Conservation (phyloP, 140 eudicot species). For the Oenanthe javanica region DNA sequence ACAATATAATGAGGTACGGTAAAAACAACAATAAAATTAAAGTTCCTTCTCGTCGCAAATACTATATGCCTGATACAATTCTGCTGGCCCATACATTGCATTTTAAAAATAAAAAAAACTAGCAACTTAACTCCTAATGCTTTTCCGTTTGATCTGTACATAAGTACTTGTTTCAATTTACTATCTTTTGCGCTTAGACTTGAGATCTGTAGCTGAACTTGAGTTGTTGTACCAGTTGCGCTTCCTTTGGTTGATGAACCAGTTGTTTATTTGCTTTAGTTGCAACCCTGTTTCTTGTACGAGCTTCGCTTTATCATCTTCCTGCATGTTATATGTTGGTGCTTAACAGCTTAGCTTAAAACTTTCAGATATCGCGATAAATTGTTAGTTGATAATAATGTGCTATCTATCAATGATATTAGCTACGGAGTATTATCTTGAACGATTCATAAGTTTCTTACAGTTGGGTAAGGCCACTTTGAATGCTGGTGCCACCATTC, state of each 20-base stretch:
- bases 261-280: slow-evolving; percentile 84
- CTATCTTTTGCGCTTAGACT: slow-evolving; percentile 83
- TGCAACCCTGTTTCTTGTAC: slow-evolving; percentile 89
- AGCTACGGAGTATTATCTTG: background rate
- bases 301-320: slow-evolving; percentile 83
- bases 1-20: too few relatives aligned
- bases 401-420: background rate
- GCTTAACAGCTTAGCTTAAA: background rate
- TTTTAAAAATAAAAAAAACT: background rate
- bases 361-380: background rate
- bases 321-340: slow-evolving; percentile 26
- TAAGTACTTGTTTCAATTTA: background rate
- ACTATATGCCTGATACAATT: background rate
- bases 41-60: background rate
- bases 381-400: background rate
- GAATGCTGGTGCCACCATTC: slow-evolving; percentile 96
- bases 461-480: slow-evolving; percentile 99
- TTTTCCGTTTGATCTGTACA: background rate
- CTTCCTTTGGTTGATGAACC: slow-evolving; percentile 96
- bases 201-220: slow-evolving; percentile 59
- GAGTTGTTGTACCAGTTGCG: slow-evolving; percentile 95
- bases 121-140: background rate
- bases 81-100: background rate
- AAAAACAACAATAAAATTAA: background rate
- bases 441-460: slow-evolving; percentile 15